These are phyloP conservation scores for Pseudogymnoascus sp. DNA, from an alignment of 2,329 filamentous ascomycete genomes.

Conservation along the genomic window DNA sequence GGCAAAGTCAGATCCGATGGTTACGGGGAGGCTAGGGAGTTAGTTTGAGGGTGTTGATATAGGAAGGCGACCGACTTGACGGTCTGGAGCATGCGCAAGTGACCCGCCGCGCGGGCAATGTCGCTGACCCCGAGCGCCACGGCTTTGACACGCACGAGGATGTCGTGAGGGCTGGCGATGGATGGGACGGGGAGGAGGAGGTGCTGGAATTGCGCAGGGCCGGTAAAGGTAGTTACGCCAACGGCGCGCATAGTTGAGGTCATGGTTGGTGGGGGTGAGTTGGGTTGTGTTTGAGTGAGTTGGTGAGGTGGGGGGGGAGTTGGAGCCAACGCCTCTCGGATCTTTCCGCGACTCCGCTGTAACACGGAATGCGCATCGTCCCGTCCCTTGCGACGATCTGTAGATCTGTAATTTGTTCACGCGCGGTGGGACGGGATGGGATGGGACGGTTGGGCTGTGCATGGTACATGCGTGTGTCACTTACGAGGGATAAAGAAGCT, in stretches of 20 bases:
- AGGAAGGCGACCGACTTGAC: slow-evolving; percentile 45
- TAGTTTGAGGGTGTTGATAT: slow-evolving; percentile 18
- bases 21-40: slow-evolving; percentile 32
- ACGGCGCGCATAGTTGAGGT: neutral
- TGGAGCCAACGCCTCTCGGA: no score
- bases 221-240: neutral
- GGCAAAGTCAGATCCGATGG: slow-evolving; percentile 36
- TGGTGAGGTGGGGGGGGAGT: no score
- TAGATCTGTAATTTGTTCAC: no score
- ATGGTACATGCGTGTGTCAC: slow-evolving; percentile 25
- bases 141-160: neutral
- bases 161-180: neutral
- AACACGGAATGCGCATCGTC: no score
- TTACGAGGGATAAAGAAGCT: slow-evolving; percentile 34
- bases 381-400: no score
- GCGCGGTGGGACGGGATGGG: slow-evolving; percentile 12
- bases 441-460: slow-evolving; percentile 12
- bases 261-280: no score
- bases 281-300: no score
- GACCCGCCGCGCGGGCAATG: neutral
- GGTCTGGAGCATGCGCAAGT: slow-evolving; percentile 30
- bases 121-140: neutral
- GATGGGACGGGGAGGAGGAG: neutral
- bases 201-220: neutral
- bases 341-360: no score